Conservation (phyloP, 2,329 filamentous ascomycete species). For the Alternaria rosae region DNA sequence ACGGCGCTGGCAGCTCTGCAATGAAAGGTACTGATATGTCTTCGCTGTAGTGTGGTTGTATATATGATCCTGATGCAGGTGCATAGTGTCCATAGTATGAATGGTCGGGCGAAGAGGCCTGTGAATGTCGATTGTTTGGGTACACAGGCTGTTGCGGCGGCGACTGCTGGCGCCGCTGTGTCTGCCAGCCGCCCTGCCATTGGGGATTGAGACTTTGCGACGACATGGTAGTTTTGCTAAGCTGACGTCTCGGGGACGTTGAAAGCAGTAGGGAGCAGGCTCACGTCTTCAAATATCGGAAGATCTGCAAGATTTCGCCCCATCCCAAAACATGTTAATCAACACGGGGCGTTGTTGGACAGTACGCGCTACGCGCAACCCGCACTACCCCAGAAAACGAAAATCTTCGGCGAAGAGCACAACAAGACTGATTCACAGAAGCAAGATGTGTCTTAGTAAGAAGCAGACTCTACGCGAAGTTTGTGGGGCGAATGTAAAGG, state of each 20-base stretch:
- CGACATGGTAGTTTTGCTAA: background rate
- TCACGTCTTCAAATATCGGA: background rate
- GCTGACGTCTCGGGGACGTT: background rate
- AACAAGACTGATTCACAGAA: background rate
- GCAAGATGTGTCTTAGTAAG: background rate
- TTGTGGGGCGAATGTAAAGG: background rate
- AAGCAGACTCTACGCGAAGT: background rate
- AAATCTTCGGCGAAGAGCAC: background rate
- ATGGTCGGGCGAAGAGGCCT: slow-evolving; percentile 6
- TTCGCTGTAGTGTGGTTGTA: slow-evolving; percentile 33
- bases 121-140: slow-evolving; percentile 16
- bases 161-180: slow-evolving; percentile 18
- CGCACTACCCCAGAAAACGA: background rate
- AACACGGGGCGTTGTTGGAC: background rate
- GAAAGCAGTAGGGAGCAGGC: background rate
- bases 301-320: background rate
- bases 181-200: slow-evolving; percentile 13
- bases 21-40: slow-evolving; percentile 19
- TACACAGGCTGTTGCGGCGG: slow-evolving; percentile 4
- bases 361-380: background rate
- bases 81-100: slow-evolving; percentile 8
- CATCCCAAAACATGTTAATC: background rate
- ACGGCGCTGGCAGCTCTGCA: slow-evolving; percentile 39
- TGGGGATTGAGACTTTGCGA: slow-evolving; percentile 3
- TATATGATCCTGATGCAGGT: slow-evolving; percentile 12